Percentiles rank a stretch among this genome's conserved stretches.
Evolutionary conservation across 768 basidiomycete genomes (phyloP).

Genomic region (Serendipita sp.): DNA sequence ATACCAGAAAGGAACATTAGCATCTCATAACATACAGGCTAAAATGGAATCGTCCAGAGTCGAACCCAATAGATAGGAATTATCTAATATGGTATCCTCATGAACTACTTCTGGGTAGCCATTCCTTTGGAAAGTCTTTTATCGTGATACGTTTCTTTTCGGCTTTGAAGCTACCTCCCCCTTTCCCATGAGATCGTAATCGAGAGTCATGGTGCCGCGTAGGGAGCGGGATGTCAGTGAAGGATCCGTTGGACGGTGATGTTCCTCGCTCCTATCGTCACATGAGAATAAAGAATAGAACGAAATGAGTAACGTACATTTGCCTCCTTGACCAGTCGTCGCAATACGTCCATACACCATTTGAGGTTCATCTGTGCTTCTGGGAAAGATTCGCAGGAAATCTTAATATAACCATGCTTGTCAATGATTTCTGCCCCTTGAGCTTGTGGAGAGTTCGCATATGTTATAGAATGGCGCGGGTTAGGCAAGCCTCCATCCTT

Average conservation of each 20-base stretch:
- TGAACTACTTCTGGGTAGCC: conserved; percentile 29
- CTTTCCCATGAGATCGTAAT: conserved; percentile 52
- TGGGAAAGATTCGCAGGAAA: conserved; percentile 77
- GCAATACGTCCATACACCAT: conserved; percentile 79
- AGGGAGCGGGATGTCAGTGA: conserved; percentile 63
- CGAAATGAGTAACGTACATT: conserved; percentile 42
- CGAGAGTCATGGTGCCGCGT: conserved; percentile 61
- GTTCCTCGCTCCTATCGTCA: not conserved
- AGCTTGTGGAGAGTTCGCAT: not conserved
- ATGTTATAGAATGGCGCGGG: not conserved
- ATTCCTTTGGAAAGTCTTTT: conserved; percentile 69
- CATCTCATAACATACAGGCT: not conserved
- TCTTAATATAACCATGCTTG: conserved; percentile 71
- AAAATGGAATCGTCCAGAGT: not conserved
- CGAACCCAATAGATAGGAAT: not conserved
- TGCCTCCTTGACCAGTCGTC: conserved; percentile 59
- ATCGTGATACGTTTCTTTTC: conserved; percentile 43
- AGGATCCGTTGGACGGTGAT: conserved; percentile 19
- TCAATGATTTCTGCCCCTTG: not conserved
- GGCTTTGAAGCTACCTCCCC: conserved; percentile 45
- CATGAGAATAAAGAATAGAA: not conserved
- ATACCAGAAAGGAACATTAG: too few species aligned
- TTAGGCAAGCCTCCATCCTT: conserved; percentile 40
- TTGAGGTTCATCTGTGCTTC: conserved; percentile 77
- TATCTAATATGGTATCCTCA: not conserved